phyloP scores from a whole-genome alignment of 345 rosid species.

The Citrus hindsii region DNA sequence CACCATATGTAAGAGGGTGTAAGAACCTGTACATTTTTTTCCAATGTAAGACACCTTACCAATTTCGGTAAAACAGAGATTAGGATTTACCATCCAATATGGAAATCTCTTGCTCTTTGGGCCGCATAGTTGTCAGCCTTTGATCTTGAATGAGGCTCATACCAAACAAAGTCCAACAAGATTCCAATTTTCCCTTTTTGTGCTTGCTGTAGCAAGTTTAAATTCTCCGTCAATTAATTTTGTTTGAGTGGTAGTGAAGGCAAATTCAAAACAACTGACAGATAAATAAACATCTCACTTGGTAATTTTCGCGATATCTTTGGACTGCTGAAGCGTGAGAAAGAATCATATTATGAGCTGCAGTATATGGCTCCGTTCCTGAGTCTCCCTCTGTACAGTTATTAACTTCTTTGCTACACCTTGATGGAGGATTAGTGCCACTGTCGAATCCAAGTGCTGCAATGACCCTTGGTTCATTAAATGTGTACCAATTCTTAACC shows the following conservation, averaged over 20 bases:
- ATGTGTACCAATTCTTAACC: constrained; percentile 69
- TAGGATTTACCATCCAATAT: constrained; percentile 54
- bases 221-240: background rate
- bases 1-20: constrained; percentile 65
- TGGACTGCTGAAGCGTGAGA: constrained; percentile 55
- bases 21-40: constrained; percentile 38
- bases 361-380: constrained; percentile 61
- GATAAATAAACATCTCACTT: constrained; percentile 14
- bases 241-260: background rate
- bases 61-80: background rate
- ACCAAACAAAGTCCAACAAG: constrained; percentile 60
- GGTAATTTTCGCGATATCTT: constrained; percentile 54
- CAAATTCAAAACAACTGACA: background rate
- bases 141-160: constrained; percentile 52
- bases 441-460: constrained; percentile 59
- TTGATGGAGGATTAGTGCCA: constrained; percentile 49
- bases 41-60: too few relatives aligned
- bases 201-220: constrained; percentile 23
- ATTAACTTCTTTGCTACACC: constrained; percentile 54
- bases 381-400: constrained; percentile 57
- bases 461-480: constrained; percentile 58
- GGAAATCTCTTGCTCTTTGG: constrained; percentile 74
- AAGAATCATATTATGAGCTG: constrained; percentile 50
- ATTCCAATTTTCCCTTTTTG: constrained; percentile 66
- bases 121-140: constrained; percentile 57